These are phyloP conservation scores for Solanum raphanifolium DNA, from an alignment of 257 asterid genomes.

Conservation along the genomic window DNA sequence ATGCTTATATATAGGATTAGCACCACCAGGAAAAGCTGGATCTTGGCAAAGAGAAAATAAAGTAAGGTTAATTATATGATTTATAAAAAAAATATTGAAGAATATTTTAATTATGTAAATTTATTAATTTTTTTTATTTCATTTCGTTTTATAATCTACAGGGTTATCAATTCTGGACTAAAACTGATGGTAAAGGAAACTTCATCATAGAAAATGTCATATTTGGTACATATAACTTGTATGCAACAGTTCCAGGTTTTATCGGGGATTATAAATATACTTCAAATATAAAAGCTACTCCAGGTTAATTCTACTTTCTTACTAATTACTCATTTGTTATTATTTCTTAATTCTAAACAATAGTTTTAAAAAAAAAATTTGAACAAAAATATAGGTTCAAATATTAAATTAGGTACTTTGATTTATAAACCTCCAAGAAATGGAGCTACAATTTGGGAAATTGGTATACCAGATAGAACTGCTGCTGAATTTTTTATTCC, in stretches of 20 bases:
- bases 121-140: neutral
- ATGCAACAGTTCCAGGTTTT: conserved; percentile 36
- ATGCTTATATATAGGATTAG: conserved; percentile 47
- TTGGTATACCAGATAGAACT: conserved; percentile 54
- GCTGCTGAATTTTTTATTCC: conserved; percentile 66
- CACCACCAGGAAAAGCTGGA: conserved; percentile 45
- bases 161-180: conserved; percentile 69
- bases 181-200: conserved; percentile 22
- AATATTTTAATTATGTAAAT: neutral
- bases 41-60: conserved; percentile 67
- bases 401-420: conserved; percentile 3
- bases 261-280: conserved; percentile 47
- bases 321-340: neutral
- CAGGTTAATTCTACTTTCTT: conserved; percentile 12
- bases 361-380: too few relatives aligned
- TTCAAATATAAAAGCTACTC: conserved; percentile 8
- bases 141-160: neutral
- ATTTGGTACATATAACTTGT: conserved; percentile 42
- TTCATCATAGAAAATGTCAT: conserved; percentile 32
- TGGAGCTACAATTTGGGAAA: conserved; percentile 67
- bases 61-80: conserved; percentile 6
- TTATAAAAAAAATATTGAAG: too few relatives aligned
- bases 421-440: conserved; percentile 45
- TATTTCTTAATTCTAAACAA: neutral
- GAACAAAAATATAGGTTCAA: conserved; percentile 15